Evolutionary conservation across 805 yeast species (phyloP), one percentile per base, ranked within the genome.

Genomic region (Blastobotrys peoriensis): DNA sequence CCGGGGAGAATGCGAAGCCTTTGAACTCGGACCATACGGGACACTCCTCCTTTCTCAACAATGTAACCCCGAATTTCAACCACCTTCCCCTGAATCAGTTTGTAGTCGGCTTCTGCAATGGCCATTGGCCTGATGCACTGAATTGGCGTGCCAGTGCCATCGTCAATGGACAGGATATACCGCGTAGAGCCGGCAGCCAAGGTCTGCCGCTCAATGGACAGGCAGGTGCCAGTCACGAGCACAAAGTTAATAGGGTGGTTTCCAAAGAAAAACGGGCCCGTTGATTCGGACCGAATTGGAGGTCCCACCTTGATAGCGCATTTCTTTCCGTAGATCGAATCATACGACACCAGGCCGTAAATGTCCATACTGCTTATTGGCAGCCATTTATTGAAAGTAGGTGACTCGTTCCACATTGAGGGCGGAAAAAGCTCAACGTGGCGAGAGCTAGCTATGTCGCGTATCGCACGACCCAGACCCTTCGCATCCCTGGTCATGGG

Each of bases 171-270:
- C 38, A 41, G 19, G 3, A 33, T 22, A 23, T 41, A 39, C 27
- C 22, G 27, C 3, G 28, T 33, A 27, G 27, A 8, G 19, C 5
- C 17, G 16, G 17, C 25, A 33, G 13, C 23, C 34, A 15, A 33
- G 34, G 5, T 27, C 38, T 9, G 16, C 27, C 13, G 20, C 10
- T 48, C 45, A 16, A 49, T 38, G 3, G 17, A 28, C 3, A 45
- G 8, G 39, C 55, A 51, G 15, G 35, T 21, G 3, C 51, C 56
- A 22, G 44, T 36, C 5, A 51, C 30, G 10, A 41, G 19, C 28
- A 50, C 54, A 37, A 38, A 47, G 25, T 45, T 52, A 20, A 54
- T 45, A 8, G 58, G 58, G 28, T 51, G 55, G 33, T 52, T 54
- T 8, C 44, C 35, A 40, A 45, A 54, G 40, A 54, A 50, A 30